Conservation (phyloP, 768 basidiomycete genomes). For the Trametes maxima region DNA sequence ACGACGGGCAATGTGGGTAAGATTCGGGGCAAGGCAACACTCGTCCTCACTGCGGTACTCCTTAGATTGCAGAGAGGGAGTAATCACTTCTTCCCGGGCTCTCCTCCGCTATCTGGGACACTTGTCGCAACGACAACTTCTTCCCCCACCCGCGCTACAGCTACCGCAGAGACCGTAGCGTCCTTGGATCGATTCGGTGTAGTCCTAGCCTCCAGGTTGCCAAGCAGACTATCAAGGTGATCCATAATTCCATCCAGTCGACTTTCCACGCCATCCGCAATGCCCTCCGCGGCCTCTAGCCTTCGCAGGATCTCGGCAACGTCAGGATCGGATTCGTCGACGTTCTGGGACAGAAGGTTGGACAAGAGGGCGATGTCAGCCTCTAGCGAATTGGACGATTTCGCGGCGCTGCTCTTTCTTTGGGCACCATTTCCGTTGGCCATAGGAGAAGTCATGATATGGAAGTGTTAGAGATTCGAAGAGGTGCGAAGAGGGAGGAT, state of each 20-base stretch:
- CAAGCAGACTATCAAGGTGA: conserved; percentile 58
- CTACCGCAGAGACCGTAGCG: not conserved
- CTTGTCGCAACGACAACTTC: not conserved
- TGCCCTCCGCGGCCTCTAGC: conserved; percentile 58
- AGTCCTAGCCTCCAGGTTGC: conserved; percentile 39
- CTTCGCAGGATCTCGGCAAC: conserved; percentile 55
- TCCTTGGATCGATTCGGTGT: not conserved
- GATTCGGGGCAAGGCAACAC: too few species aligned
- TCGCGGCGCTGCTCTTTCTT: too few species aligned
- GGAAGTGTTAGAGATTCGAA: too few species aligned
- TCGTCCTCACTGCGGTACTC: too few species aligned
- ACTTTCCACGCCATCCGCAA: conserved; percentile 64
- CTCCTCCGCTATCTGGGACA: not conserved
- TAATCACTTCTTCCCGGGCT: too few species aligned
- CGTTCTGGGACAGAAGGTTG: conserved; percentile 36
- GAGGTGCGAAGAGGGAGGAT: too few species aligned
- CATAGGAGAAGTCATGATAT: too few species aligned
- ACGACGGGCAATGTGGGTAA: too few species aligned
- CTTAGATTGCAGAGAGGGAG: too few species aligned
- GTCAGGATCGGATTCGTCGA: conserved; percentile 41
- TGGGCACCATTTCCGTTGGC: too few species aligned
- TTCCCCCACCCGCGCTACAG: not conserved
- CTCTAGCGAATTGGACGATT: conserved; percentile 32
- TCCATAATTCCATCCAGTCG: conserved; percentile 63
- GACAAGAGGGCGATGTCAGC: conserved; percentile 41